Base-by-base conservation (phyloP, 176 grass and related monocot species). In the Olyra latifolia region DNA sequence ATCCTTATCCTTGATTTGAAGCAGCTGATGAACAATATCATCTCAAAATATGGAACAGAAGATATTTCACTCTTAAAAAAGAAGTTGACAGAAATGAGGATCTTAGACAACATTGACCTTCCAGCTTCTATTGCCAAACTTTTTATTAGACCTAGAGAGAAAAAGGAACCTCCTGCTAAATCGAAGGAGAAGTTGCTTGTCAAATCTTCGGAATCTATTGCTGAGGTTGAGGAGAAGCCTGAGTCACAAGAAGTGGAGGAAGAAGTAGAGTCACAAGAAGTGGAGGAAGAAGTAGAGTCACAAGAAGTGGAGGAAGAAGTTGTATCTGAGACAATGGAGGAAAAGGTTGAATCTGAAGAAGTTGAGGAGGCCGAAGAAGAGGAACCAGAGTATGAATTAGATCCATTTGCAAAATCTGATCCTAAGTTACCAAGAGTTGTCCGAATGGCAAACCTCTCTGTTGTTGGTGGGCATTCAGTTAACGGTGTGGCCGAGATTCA, bases 401-500 rank as follows among this genome's bases (percentile, higher is more conserved):
- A 88, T 80, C 73, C 82, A 80, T 88, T 93, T 85, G 78, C 72
- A 80, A 87, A 99, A 82, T 90, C 85, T 19, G 80, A 93, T 85
- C 86, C 88, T 79, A 67, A 86, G 27, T 88, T 91, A 66, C 91
- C 93, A 65, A 95, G 90, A 85, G 80, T 93, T 69, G 84, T 95
- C 59, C 88, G 62, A 44, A 99, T 99, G 96, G 96, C 96, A 61
- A 99, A 99, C 66, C 93, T 99, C 19, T 93, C 93, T 88, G 93
- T 99, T 71, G 93, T 91, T 24, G 92, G 96, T 68, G 96, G 93
- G 7, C 93, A 99, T 82, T 89, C 88, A 19, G 93, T 99, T 80
- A 99, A 99, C 77, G 96, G 96, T 35, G 93, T 99, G 69, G 96
- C 96, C 84, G 93, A 89, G 76, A 99, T 99, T 91, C 96, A 99